These are phyloP conservation scores for Russula olivacea DNA, from an alignment of 768 basidiomycete species.

Conservation along the genomic window DNA sequence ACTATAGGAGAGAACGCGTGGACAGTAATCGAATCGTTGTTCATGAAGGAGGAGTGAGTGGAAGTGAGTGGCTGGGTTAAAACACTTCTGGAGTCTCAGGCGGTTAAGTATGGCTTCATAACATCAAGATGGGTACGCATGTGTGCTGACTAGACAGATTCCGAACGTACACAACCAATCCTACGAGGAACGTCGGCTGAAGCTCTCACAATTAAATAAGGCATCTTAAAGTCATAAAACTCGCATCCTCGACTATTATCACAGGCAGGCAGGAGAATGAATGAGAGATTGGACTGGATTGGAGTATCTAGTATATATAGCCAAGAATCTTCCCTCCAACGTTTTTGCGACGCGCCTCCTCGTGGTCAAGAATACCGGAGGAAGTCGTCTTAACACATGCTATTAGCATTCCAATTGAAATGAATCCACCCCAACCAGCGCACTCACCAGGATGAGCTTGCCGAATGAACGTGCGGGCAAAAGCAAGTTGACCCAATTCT, in stretches of 20 bases:
- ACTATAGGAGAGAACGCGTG: neutral
- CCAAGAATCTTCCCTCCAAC: constrained; percentile 93
- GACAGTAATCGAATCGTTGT: neutral
- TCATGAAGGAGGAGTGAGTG: neutral
- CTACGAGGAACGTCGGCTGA: neutral
- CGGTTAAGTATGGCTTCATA: no score
- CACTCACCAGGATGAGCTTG: constrained; percentile 83
- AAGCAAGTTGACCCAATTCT: constrained; percentile 94
- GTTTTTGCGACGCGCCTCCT: constrained; percentile 97
- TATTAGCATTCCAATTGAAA: constrained; percentile 6
- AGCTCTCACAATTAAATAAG: neutral
- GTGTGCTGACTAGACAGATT: no score
- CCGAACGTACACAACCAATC: no score
- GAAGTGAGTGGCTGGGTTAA: neutral
- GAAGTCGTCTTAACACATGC: constrained; percentile 70
- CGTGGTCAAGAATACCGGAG: constrained; percentile 97
- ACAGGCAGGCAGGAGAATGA: neutral
- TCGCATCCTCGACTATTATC: neutral
- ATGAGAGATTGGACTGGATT: neutral
- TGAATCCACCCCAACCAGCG: neutral
- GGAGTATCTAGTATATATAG: constrained; percentile 70
- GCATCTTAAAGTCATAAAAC: neutral
- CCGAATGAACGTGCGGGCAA: constrained; percentile 96
- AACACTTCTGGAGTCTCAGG: no score
- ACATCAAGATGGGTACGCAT: no score